Base-by-base conservation (phyloP, 2,329 filamentous ascomycete species). In the Pseudopithomyces chartarum region DNA sequence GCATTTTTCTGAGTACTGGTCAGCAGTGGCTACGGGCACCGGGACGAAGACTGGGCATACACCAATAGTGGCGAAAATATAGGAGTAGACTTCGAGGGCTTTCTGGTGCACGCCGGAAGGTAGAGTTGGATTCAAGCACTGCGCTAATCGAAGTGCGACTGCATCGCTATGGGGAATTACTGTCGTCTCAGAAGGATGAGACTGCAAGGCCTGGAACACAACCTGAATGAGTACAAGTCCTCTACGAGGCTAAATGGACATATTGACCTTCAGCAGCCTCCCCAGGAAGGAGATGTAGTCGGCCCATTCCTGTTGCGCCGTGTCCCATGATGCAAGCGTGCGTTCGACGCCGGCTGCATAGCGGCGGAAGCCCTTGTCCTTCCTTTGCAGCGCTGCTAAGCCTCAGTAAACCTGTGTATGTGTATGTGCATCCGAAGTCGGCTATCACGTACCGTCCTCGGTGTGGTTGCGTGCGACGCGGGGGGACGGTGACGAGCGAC, bases 91-190 rank as follows among this genome's bases (percentile, higher is more conserved):
- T 76, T 99, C 95, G 55, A 99, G 84, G 1, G 95, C 88, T 76
- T 98, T 99, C 76, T 99, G 96, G 78, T 99, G 95, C 17, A 99
- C 96, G 26, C 95, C 95, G 0, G 95, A 97, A 13, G 95, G 95
- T 50, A 99, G 81, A 19, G 91, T 88, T 36, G 95, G 93, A 73
- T 97, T 96, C 64, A 99, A 83, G 73, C 95, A 99, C 83, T 99
- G 95, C 42, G 95, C 90, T 57, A 99, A 83, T 68, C 94, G 90
- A 77, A 96, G 95, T 69, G 95, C 90, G 71, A 99, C 89, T 55
- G 88, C 83, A 17, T 86, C 82, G 78, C 93, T 96, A 68, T 93
- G 87, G 12, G 95, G 94, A 56, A 99, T 88, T 33, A 87, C 80
- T 8, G 86, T 84, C 54, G 88, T 85, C 56, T 86, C 87, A 43